These are phyloP conservation scores for Halophytophthora polymorphica DNA, from an alignment of 352 stramenopile species.

Conservation along the genomic window DNA sequence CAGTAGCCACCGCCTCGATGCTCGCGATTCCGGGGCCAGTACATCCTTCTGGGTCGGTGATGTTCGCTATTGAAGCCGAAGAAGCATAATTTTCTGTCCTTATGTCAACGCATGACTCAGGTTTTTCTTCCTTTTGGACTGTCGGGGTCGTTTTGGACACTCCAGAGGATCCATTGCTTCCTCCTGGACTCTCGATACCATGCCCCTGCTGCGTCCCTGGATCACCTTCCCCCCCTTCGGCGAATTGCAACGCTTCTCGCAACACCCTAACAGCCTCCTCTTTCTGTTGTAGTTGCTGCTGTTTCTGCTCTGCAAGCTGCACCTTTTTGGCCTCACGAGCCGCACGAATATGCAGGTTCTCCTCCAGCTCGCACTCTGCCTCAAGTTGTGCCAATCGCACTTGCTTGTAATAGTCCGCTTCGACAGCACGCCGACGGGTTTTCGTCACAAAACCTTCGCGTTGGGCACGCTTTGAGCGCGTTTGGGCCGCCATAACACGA, in stretches of 20 bases:
- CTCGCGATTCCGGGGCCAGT: no score
- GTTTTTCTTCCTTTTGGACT: no score
- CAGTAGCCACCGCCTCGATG: no score
- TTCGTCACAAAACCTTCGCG: constrained; percentile 59
- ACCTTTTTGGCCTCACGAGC: constrained; percentile 35
- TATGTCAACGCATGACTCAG: not conserved
- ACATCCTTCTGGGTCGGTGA: no score
- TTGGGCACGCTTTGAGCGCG: constrained; percentile 3
- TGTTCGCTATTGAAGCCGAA: no score
- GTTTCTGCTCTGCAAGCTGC: constrained; percentile 13
- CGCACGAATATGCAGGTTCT: constrained; percentile 65
- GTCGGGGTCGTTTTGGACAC: no score
- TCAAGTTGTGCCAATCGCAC: constrained; percentile 63
- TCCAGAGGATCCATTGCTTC: no score
- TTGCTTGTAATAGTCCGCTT: constrained; percentile 69
- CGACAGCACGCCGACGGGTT: constrained; percentile 42
- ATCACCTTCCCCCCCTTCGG: no score
- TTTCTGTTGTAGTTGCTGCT: constrained; percentile 10
- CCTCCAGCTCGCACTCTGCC: constrained; percentile 68
- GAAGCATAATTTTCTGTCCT: not conserved
- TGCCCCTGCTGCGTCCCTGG: no score
- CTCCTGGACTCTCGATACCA: no score
- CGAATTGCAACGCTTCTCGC: not conserved
- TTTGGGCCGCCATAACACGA: constrained; percentile 7
- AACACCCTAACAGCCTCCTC: constrained; percentile 4